These are phyloP conservation scores for Aspergillus viridinutans DNA, from an alignment of 2,329 filamentous ascomycete genomes.

Conservation along the genomic window DNA sequence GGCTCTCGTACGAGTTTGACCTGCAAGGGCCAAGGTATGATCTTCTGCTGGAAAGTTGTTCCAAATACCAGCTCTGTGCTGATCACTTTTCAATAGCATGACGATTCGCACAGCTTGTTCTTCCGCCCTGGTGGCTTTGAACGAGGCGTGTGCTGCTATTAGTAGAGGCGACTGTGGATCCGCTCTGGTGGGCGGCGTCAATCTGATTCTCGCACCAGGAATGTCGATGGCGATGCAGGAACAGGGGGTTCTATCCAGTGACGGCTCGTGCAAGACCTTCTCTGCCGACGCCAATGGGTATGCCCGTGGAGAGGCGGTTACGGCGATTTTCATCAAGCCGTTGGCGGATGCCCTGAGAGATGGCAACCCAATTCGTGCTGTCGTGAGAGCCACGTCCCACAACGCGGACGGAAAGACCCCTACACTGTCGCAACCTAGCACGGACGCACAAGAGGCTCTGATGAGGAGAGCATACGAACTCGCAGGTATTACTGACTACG, in stretches of 20 bases:
- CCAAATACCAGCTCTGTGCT: neutral
- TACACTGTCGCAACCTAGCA: conserved; percentile 10
- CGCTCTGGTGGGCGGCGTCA: conserved; percentile 32
- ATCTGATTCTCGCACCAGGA: conserved; percentile 28
- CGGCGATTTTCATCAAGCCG: too few relatives aligned
- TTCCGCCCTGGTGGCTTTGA: conserved; percentile 26
- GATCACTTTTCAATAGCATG: conserved; percentile 5
- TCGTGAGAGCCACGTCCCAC: conserved; percentile 19
- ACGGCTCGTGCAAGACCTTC: conserved; percentile 25
- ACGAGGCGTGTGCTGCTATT: conserved; percentile 25
- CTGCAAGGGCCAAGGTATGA: conserved; percentile 20
- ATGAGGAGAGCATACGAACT: conserved; percentile 7
- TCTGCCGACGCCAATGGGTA: conserved; percentile 26
- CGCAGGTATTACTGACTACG: neutral
- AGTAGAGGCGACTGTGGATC: conserved; percentile 6
- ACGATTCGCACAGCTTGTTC: conserved; percentile 36
- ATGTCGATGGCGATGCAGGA: conserved; percentile 23
- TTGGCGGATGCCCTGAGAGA: too few relatives aligned
- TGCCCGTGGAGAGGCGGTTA: conserved; percentile 19
- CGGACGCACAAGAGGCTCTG: conserved; percentile 10
- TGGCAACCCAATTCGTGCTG: conserved; percentile 4
- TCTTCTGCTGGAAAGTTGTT: too few relatives aligned
- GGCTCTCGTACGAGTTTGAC: conserved; percentile 25
- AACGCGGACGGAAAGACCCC: conserved; percentile 9
- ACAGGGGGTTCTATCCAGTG: conserved; percentile 32